phyloP scores from a whole-genome alignment of 116 monocot species.

The Cymodocea nodosa region DNA sequence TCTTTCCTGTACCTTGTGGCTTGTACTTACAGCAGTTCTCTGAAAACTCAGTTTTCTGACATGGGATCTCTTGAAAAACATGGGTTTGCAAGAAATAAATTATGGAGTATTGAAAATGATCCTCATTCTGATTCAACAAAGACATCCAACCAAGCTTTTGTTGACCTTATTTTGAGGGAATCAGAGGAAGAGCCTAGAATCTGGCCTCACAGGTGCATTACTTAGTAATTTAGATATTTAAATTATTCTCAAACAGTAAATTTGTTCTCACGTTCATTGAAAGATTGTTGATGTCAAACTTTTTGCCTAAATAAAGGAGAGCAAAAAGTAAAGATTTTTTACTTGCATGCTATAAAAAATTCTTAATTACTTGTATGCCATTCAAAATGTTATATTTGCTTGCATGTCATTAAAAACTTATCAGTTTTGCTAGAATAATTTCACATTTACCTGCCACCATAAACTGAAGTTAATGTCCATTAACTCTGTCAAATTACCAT shows the following conservation, averaged over 20 bases:
- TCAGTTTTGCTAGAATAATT: too few species aligned
- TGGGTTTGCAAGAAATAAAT: conserved; percentile 78
- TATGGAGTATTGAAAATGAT: conserved; percentile 63
- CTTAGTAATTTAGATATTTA: not conserved
- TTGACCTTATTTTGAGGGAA: conserved; percentile 71
- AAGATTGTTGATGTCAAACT: too few species aligned
- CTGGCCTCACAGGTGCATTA: conserved; percentile 71
- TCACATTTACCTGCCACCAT: too few species aligned
- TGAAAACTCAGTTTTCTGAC: conserved; percentile 12
- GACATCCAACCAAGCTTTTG: conserved; percentile 45
- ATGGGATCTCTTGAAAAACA: conserved; percentile 59
- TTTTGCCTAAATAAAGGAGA: not conserved
- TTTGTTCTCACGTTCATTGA: not conserved
- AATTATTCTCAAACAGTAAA: not conserved
- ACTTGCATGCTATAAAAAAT: too few species aligned
- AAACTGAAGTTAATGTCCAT: too few species aligned
- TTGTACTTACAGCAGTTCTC: not conserved
- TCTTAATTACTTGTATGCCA: too few species aligned
- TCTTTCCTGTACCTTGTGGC: too few species aligned
- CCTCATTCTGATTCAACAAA: conserved; percentile 52
- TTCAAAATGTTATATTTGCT: too few species aligned
- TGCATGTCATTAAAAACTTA: too few species aligned
- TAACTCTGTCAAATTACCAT: too few species aligned
- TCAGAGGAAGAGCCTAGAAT: conserved; percentile 69
- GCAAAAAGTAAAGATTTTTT: too few species aligned